These are phyloP conservation scores for Choiromyces venosus DNA, from an alignment of 495 filamentous ascomycete species.

Conservation along the genomic window DNA sequence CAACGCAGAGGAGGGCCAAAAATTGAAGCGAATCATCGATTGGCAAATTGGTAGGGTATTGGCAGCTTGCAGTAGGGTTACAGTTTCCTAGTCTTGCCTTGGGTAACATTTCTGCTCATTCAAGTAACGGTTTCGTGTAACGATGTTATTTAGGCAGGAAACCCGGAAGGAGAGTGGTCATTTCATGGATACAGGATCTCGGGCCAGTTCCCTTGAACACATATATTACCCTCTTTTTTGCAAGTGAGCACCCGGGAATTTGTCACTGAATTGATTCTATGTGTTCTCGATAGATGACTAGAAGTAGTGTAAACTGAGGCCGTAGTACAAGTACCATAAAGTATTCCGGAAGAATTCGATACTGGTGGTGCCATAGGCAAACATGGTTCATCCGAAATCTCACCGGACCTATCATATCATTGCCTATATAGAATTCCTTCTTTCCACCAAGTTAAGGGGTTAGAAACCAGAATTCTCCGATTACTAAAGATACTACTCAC, in stretches of 20 bases:
- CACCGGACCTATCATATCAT: not conserved
- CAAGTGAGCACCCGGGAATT: not conserved
- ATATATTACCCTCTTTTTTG: not conserved
- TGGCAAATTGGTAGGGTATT: not conserved
- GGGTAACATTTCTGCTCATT: not conserved
- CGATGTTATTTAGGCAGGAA: not conserved
- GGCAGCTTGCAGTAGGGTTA: not conserved
- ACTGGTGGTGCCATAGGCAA: not conserved
- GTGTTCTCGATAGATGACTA: not conserved
- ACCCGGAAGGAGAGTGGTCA: not conserved
- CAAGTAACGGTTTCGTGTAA: not conserved
- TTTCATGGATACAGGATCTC: not conserved
- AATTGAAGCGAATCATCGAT: not conserved
- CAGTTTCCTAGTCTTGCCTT: not conserved
- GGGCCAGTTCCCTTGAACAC: not conserved
- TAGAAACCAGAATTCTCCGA: not conserved
- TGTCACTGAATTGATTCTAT: not conserved
- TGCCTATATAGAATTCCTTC: not conserved
- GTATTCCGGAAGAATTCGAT: not conserved
- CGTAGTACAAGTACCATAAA: not conserved
- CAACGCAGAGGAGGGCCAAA: not conserved
- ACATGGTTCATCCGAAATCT: not conserved
- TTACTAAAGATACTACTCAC: not conserved
- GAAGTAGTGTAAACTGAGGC: not conserved
- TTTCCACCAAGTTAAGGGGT: not conserved